Conservation (phyloP, 2,329 filamentous ascomycete genomes). For the Hymenoscyphus fraxineus region DNA sequence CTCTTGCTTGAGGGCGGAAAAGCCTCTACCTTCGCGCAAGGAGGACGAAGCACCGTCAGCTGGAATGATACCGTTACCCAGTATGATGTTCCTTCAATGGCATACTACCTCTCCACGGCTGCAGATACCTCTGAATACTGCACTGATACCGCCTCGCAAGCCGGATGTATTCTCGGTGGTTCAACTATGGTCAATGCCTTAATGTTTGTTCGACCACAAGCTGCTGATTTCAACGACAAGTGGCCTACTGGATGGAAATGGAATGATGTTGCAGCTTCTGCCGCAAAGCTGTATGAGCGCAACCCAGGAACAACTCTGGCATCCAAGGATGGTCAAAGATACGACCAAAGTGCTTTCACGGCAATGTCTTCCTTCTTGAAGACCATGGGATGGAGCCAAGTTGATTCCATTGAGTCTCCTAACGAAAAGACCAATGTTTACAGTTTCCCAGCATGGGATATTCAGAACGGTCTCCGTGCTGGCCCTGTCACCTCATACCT, state of each 20-base stretch:
- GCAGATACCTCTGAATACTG: slow-evolving; percentile 48
- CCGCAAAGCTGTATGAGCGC: slow-evolving; percentile 59
- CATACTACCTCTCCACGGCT: slow-evolving; percentile 61
- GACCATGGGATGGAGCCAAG: slow-evolving; percentile 53
- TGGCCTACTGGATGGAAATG: slow-evolving; percentile 65
- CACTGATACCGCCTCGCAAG: slow-evolving; percentile 54
- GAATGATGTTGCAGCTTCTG: slow-evolving; percentile 54
- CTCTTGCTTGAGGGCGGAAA: slow-evolving; percentile 37
- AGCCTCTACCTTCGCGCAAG: slow-evolving; percentile 21
- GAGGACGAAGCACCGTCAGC: slow-evolving; percentile 20
- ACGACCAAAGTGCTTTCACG: slow-evolving; percentile 61
- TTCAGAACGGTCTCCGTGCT: slow-evolving; percentile 57
- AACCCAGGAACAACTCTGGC: slow-evolving; percentile 66
- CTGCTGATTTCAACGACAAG: slow-evolving; percentile 65
- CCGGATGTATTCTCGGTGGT: slow-evolving; percentile 66
- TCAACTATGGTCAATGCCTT: slow-evolving; percentile 53
- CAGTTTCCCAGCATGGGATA: slow-evolving; percentile 63
- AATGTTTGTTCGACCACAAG: slow-evolving; percentile 62
- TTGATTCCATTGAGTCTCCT: slow-evolving; percentile 42
- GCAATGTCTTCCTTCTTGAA: slow-evolving; percentile 46
- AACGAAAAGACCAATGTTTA: slow-evolving; percentile 62
- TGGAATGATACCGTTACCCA: slow-evolving; percentile 47
- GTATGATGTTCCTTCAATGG: slow-evolving; percentile 66
- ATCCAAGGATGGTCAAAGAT: slow-evolving; percentile 60
- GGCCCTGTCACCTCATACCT: slow-evolving; percentile 70